phyloP scores from a whole-genome alignment of 495 filamentous ascomycete species.

The Choiromyces venosus region DNA sequence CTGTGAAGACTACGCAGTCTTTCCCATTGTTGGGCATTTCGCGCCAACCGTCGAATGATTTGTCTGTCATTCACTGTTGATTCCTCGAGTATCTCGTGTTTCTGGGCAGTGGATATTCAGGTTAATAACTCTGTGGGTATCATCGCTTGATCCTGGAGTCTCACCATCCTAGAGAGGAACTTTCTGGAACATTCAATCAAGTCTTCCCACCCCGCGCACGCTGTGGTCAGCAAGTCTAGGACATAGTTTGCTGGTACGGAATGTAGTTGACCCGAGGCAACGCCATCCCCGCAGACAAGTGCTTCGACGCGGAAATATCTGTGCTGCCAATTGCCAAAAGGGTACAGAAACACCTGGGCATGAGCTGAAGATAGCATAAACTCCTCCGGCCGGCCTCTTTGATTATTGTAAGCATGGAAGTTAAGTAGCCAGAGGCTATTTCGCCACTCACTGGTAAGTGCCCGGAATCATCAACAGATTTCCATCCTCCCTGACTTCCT shows the following conservation, averaged over 20 bases:
- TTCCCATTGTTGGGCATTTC: not conserved
- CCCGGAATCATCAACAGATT: not conserved
- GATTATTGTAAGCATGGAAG: not conserved
- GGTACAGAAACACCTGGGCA: not conserved
- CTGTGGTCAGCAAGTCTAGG: not conserved
- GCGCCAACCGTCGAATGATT: not conserved
- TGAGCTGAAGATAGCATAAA: not conserved
- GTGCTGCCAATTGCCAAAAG: not conserved
- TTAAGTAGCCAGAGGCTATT: not conserved
- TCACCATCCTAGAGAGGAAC: not conserved
- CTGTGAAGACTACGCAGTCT: not conserved
- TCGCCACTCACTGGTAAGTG: not conserved
- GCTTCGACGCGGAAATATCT: not conserved
- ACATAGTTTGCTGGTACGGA: not conserved
- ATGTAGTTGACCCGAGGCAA: not conserved
- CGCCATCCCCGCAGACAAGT: not conserved
- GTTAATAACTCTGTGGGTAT: not conserved
- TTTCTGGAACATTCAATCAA: constrained; percentile 4
- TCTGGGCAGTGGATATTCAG: not conserved
- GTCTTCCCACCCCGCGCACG: not conserved
- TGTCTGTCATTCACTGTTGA: not conserved
- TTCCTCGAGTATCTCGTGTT: constrained; percentile 1
- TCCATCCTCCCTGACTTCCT: not conserved
- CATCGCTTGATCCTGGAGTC: not conserved
- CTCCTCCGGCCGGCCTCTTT: not conserved